A percentile compares a stretch with the other conserved stretches of the same genome.
Evolutionary conservation across 257 asterid genomes (phyloP).

Genomic region (Phtheirospermum japonicum): DNA sequence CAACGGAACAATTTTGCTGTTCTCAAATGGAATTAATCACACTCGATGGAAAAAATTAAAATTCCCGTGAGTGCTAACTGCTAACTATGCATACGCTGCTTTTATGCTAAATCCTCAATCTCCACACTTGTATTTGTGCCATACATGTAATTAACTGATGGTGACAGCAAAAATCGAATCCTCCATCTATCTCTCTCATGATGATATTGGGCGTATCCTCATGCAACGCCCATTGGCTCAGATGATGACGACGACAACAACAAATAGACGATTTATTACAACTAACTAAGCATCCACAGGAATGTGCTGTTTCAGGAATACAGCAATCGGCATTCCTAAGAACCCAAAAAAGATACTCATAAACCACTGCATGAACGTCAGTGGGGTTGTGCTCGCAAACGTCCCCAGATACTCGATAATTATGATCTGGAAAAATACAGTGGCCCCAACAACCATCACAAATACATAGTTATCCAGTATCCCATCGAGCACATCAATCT

Average conservation of each 20-base stretch:
- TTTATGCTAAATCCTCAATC: conserved; percentile 16
- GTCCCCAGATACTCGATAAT: conserved; percentile 57
- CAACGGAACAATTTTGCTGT: conserved; percentile 1
- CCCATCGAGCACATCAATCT: conserved; percentile 51
- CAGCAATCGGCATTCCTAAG: conserved; percentile 73
- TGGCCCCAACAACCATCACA: conserved; percentile 51
- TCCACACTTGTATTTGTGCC: conserved; percentile 10
- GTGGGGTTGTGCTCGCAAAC: conserved; percentile 76
- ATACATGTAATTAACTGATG: background rate
- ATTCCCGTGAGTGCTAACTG: conserved; percentile 8
- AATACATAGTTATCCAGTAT: conserved; percentile 61
- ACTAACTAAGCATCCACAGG: conserved; percentile 29
- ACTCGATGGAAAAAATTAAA: conserved; percentile 8
- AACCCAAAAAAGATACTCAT: conserved; percentile 52
- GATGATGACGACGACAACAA: too few relatives aligned
- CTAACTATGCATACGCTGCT: conserved; percentile 20
- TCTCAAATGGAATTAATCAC: conserved; percentile 5
- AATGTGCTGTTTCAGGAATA: conserved; percentile 41
- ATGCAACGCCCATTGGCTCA: background rate
- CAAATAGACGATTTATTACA: background rate
- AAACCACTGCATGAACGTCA: conserved; percentile 54
- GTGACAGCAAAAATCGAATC: too few relatives aligned
- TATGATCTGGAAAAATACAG: conserved; percentile 58
- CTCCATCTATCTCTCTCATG: too few relatives aligned
- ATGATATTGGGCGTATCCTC: background rate